Percentiles rank a stretch among this genome's conserved stretches.
Evolutionary conservation across 345 rosid genomes (phyloP).

Genomic region (Corchorus capsularis): DNA sequence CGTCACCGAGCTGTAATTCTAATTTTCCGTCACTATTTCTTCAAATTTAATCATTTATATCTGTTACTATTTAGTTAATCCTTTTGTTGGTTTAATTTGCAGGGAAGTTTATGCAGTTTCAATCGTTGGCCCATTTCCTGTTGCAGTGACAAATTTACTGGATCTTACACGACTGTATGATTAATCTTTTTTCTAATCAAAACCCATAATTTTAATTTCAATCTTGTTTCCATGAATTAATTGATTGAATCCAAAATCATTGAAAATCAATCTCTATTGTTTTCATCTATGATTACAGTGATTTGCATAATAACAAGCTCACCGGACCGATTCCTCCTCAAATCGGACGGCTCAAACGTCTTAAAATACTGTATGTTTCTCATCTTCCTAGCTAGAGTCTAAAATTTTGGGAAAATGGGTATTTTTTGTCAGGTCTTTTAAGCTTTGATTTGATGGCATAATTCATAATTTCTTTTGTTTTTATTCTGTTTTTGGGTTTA

Average conservation of each 20-base stretch:
- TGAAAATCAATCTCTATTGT: neutral
- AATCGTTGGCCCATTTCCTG: constrained; percentile 71
- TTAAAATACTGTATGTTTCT: constrained; percentile 59
- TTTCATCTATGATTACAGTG: constrained; percentile 40
- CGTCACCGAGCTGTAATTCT: constrained; percentile 20
- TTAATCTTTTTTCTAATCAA: neutral
- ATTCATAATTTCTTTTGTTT: neutral
- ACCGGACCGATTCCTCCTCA: constrained; percentile 86
- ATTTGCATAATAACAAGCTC: constrained; percentile 85
- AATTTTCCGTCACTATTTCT: neutral
- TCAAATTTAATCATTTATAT: neutral
- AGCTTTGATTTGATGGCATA: neutral
- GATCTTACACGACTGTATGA: constrained; percentile 75
- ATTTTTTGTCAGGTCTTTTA: neutral
- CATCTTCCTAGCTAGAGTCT: neutral
- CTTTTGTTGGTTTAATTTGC: neutral
- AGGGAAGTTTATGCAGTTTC: constrained; percentile 46
- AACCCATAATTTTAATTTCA: no score
- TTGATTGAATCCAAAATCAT: neutral
- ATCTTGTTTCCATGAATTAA: neutral
- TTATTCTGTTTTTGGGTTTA: constrained; percentile 21
- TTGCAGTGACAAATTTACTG: constrained; percentile 69
- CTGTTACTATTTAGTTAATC: neutral
- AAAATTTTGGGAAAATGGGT: neutral
- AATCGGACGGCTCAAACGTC: constrained; percentile 76